Percentiles rank a stretch among this genome's conserved stretches.
phyloP scores from a whole-genome alignment of 495 filamentous ascomycete genomes.

The Xylaria intraflava region DNA sequence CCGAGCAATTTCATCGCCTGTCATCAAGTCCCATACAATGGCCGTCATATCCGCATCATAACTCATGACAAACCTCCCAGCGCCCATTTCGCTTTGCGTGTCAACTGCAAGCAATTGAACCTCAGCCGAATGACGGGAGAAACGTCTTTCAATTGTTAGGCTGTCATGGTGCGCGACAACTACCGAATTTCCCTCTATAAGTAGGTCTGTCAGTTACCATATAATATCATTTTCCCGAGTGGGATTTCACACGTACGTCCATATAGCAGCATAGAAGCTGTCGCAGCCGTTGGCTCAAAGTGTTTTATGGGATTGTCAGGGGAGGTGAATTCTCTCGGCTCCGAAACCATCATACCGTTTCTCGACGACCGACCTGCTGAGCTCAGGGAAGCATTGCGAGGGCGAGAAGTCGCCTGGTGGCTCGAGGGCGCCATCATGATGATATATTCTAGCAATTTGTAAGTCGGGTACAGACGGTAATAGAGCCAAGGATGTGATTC shows the following conservation, averaged over 20 bases:
- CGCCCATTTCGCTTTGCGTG: constrained; percentile 82
- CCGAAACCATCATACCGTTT: constrained; percentile 31
- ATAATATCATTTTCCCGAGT: background rate
- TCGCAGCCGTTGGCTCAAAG: constrained; percentile 81
- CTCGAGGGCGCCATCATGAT: constrained; percentile 39
- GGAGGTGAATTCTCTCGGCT: constrained; percentile 44
- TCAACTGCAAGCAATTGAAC: constrained; percentile 80
- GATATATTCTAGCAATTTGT: constrained; percentile 26
- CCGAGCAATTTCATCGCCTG: constrained; percentile 80
- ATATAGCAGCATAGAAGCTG: constrained; percentile 80
- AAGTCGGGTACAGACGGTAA: constrained; percentile 11
- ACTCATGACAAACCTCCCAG: constrained; percentile 81
- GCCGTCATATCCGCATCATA: constrained; percentile 88
- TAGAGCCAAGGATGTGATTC: background rate
- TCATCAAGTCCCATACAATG: constrained; percentile 95
- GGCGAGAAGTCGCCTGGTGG: constrained; percentile 40
- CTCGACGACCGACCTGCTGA: constrained; percentile 42
- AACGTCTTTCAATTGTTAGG: constrained; percentile 79
- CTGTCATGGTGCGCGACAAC: constrained; percentile 87
- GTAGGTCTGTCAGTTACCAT: constrained; percentile 4
- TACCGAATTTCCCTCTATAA: constrained; percentile 57
- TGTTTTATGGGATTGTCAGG: constrained; percentile 48
- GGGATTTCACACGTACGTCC: constrained; percentile 40
- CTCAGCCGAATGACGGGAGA: constrained; percentile 76
- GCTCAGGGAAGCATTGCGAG: constrained; percentile 54